These are phyloP conservation scores for Platismatia glauca DNA, from an alignment of 495 filamentous ascomycete species.

Conservation along the genomic window DNA sequence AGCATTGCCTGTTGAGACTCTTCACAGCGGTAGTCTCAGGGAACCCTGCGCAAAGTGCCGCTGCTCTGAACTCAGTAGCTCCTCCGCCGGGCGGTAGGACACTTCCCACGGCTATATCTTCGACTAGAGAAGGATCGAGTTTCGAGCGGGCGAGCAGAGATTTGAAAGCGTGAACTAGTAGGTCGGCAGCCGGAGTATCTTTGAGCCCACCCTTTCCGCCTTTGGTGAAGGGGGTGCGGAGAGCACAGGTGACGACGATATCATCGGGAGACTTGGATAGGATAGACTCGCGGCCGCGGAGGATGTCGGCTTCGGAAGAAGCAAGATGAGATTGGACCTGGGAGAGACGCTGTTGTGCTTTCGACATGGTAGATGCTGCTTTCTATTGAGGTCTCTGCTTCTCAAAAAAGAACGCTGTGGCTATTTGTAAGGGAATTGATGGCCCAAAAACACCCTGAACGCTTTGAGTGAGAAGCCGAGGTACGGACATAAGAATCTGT, in stretches of 20 bases:
- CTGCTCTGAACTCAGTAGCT: slow-evolving; percentile 93
- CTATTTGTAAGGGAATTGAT: background rate
- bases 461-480: background rate
- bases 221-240: slow-evolving; percentile 86
- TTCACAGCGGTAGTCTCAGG: slow-evolving; percentile 74
- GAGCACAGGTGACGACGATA: slow-evolving; percentile 85
- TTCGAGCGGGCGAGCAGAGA: slow-evolving; percentile 72
- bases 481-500: background rate
- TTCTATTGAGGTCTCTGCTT: background rate
- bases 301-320: slow-evolving; percentile 29
- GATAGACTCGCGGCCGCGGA: slow-evolving; percentile 42
- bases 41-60: slow-evolving; percentile 84
- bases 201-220: slow-evolving; percentile 92
- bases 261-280: slow-evolving; percentile 60
- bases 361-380: background rate
- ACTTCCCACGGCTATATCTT: slow-evolving; percentile 87
- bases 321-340: slow-evolving; percentile 56
- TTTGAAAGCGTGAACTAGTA: slow-evolving; percentile 76
- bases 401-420: background rate
- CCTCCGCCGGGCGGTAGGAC: slow-evolving; percentile 90
- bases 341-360: slow-evolving; percentile 53
- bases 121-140: slow-evolving; percentile 74
- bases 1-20: slow-evolving; percentile 86
- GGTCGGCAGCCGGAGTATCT: slow-evolving; percentile 77
- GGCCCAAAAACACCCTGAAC: background rate